phyloP scores from a whole-genome alignment of 116 monocot genomes.

The Papilionanthe hybrid region DNA sequence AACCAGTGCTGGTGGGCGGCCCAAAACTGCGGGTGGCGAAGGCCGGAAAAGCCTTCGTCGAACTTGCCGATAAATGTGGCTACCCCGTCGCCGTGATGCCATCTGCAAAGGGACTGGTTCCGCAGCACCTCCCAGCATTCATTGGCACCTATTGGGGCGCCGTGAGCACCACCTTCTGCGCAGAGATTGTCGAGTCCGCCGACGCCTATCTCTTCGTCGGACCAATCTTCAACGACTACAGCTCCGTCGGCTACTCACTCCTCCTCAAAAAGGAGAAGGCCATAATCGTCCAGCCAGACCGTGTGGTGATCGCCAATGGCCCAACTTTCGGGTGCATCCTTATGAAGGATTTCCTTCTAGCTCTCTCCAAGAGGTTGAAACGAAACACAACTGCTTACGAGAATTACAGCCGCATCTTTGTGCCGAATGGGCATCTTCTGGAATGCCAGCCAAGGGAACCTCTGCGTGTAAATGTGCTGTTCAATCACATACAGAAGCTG shows the following conservation, averaged over 20 bases:
- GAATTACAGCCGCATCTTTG: conserved; percentile 49
- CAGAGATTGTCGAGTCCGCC: conserved; percentile 57
- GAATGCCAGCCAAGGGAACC: conserved; percentile 32
- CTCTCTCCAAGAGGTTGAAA: conserved; percentile 33
- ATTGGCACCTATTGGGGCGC: conserved; percentile 82
- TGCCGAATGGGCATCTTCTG: conserved; percentile 27
- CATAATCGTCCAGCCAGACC: conserved; percentile 55
- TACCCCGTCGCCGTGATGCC: conserved; percentile 62
- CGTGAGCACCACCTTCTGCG: conserved; percentile 58
- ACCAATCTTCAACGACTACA: conserved; percentile 66
- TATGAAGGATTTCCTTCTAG: conserved; percentile 50
- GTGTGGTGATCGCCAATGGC: conserved; percentile 50
- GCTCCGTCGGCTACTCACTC: conserved; percentile 66
- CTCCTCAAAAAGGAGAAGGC: conserved; percentile 63
- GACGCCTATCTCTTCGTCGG: conserved; percentile 61
- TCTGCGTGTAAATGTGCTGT: conserved; percentile 51
- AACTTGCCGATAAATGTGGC: conserved; percentile 48
- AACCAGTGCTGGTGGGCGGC: conserved; percentile 55
- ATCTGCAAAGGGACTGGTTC: conserved; percentile 53
- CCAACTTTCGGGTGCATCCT: conserved; percentile 53
- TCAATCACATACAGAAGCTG: conserved; percentile 55
- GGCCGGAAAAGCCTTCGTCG: conserved; percentile 41
- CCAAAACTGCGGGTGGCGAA: conserved; percentile 50
- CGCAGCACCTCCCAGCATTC: conserved; percentile 46
- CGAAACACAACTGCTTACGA: conserved; percentile 48